A percentile compares a stretch with the other conserved stretches of the same genome.
phyloP scores from a whole-genome alignment of 352 stramenopile species.

The Aphanomyces cochlioides region DNA sequence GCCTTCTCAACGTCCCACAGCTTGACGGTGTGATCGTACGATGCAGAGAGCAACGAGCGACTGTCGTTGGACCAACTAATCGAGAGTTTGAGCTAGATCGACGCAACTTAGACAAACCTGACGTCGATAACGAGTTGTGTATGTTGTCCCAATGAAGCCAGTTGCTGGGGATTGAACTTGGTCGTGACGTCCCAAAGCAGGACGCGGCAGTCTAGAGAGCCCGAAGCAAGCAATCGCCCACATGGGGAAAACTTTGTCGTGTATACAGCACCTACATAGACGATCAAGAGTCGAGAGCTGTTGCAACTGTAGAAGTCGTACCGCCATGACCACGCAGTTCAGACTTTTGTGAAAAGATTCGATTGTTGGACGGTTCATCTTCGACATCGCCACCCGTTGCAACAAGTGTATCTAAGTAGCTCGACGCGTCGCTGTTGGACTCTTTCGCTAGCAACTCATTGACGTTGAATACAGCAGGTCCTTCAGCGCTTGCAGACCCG shows the following conservation, averaged over 20 bases:
- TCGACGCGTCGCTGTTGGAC: conserved; percentile 29
- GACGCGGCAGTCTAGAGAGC: conserved; percentile 77
- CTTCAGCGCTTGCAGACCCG: conserved; percentile 24
- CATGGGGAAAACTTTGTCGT: conserved; percentile 84
- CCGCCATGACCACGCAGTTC: conserved; percentile 57
- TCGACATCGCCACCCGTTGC: conserved; percentile 41
- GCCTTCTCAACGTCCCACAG: conserved; percentile 83
- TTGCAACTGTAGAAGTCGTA: background rate
- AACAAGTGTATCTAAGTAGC: conserved; percentile 36
- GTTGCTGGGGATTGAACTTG: conserved; percentile 84
- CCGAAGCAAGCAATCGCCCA: conserved; percentile 70
- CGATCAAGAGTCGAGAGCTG: background rate
- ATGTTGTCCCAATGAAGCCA: conserved; percentile 71
- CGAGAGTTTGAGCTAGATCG: background rate
- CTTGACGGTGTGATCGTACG: conserved; percentile 86
- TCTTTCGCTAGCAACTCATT: conserved; percentile 58
- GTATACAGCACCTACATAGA: conserved; percentile 59
- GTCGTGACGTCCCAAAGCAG: conserved; percentile 85
- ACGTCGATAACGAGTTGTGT: conserved; percentile 83
- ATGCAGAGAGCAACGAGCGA: conserved; percentile 62
- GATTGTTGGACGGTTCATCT: conserved; percentile 48
- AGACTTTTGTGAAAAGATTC: conserved; percentile 78
- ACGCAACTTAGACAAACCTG: conserved; percentile 33
- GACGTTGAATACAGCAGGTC: conserved; percentile 60
- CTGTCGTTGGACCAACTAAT: conserved; percentile 73